Evolutionary conservation across 345 rosid species (phyloP), one percentile per base, ranked within the genome.

Genomic region (Cochlearia excelsa): DNA sequence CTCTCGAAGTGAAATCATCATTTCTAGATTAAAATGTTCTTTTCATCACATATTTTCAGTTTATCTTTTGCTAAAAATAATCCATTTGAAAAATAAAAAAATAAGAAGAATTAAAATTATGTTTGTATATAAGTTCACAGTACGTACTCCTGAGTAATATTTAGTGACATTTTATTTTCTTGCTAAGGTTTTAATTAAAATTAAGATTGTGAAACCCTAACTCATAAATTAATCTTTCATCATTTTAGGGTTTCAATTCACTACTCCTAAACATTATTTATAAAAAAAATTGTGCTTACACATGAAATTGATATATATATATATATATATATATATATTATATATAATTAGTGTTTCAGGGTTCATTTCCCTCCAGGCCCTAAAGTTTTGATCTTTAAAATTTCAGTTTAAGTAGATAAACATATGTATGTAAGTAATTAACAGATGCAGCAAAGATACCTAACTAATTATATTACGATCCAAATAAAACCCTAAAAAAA

Each of bases 271-370:
- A n/a, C 4, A 56, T 3, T 41, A 3, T 3, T 3, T 65, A 7
- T 34, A 41, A 60, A 9, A 6, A 6, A 60, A 46, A 31, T 27
- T 1, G 30, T 59, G 30, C 4, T 31, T 40, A 29, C 34, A 33
- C 29, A 37, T 33, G 10, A 59, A 26, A 44, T 4, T 37, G 30
- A 5, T 58, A 39, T 50, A 26, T 16, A 16, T 16, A 16, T 16
- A 16, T 0, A 16, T 16, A 16, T 16, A 5, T 58, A 39, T 50
- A 26, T 16, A 16, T 16, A 16, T 16, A 16, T 0, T 16, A 16
- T 16, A 2, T 31, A 37, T 26, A 42, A 16, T 48, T 42, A 33
- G 46, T 42, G 51, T 59, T 67, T 43, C 47, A 54, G 68, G 73
- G 52, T 43, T 69, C 3, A 42, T 54, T 39, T 55, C 35, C 23